A percentile compares a stretch with the other conserved stretches of the same genome.
phyloP scores from a whole-genome alignment of 306 rosid species.

The Medicago truncatula region MtrunA17r5.0-ANR NC_053046.1:11098501-11099000 shows the following conservation, averaged over 20 bases:
- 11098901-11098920: slow-evolving; percentile 46
- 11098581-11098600: slow-evolving; percentile 87
- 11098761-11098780: slow-evolving; percentile 82
- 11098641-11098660: slow-evolving; percentile 91
- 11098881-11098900: slow-evolving; percentile 53
- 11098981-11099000: slow-evolving; percentile 46
- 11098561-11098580: slow-evolving; percentile 72
- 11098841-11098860: slow-evolving; percentile 64
- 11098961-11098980: slow-evolving; percentile 50
- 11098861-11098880: slow-evolving; percentile 65
- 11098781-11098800: slow-evolving; percentile 76
- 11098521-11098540: slow-evolving; percentile 75
- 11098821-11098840: slow-evolving; percentile 81
- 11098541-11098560: slow-evolving; percentile 93
- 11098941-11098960: background rate
- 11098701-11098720: slow-evolving; percentile 85
- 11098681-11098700: slow-evolving; percentile 69
- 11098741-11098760: slow-evolving; percentile 79
- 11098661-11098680: slow-evolving; percentile 65
- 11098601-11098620: slow-evolving; percentile 97
- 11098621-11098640: slow-evolving; percentile 95
- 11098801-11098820: slow-evolving; percentile 77
- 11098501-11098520: slow-evolving; percentile 66
- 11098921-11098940: slow-evolving; percentile 41
- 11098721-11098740: slow-evolving; percentile 82